phyloP scores from a whole-genome alignment of 2,329 filamentous ascomycete species.

The Blumeriella jaapii region DNA sequence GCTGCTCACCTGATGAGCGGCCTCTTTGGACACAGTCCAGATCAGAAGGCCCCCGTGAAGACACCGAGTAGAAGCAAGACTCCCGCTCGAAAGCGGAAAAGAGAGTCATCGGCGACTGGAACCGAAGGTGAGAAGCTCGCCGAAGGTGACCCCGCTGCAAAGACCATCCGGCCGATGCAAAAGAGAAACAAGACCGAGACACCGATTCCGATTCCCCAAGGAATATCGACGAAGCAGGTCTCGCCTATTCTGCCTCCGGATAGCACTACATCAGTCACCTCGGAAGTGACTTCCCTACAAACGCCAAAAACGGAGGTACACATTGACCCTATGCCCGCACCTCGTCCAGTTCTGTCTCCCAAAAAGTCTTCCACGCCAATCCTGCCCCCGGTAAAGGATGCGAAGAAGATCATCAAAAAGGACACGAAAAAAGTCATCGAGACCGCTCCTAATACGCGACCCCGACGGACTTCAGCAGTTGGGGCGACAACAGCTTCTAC shows the following conservation, averaged over 20 bases:
- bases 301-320: slow-evolving; percentile 12
- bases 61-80: slow-evolving; percentile 8
- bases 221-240: slow-evolving; percentile 25
- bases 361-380: slow-evolving; percentile 28
- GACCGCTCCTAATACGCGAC: slow-evolving; percentile 12
- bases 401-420: slow-evolving; percentile 19
- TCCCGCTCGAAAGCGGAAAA: slow-evolving; percentile 24
- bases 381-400: slow-evolving; percentile 22
- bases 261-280: slow-evolving; percentile 15
- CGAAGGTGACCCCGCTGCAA: slow-evolving; percentile 10
- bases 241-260: slow-evolving; percentile 23
- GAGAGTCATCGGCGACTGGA: slow-evolving; percentile 20
- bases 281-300: slow-evolving; percentile 10
- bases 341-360: slow-evolving; percentile 16
- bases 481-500: slow-evolving; percentile 13
- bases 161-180: slow-evolving; percentile 28
- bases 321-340: slow-evolving; percentile 8
- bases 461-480: slow-evolving; percentile 12
- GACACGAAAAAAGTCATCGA: slow-evolving; percentile 12
- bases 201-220: slow-evolving; percentile 37
- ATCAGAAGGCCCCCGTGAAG: slow-evolving; percentile 8
- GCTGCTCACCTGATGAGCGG: slow-evolving; percentile 36
- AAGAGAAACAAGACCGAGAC: slow-evolving; percentile 48
- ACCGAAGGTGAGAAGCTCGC: slow-evolving; percentile 13
- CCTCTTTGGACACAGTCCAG: slow-evolving; percentile 23